Evolutionary conservation across 2,329 filamentous ascomycete species (phyloP), one percentile per base, ranked within the genome.

Genomic region (Scedosporium minutisporum): DNA sequence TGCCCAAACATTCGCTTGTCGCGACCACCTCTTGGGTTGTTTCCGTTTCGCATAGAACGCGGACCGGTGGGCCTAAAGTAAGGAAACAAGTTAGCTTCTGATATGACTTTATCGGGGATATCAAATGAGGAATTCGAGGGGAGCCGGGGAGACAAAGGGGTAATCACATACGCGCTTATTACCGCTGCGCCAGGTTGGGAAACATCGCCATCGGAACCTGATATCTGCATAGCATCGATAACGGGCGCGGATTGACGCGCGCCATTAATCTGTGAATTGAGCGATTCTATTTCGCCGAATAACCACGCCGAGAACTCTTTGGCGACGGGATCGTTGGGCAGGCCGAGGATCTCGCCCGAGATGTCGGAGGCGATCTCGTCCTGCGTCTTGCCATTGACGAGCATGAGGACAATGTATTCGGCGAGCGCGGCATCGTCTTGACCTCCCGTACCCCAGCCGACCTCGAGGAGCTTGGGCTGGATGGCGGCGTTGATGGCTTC

Each of bases 401-500:
- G 84, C 93, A 97, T 97, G 66, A 97, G 85, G 64, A 97, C 89
- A 68, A 99, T 95, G 77, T 97, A 99, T 77, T 99, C 95, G 64
- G 92, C 88, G 64, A 99, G 84, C 44, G 91, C 90, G 25, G 88
- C 87, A 74, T 93, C 91, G 68, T 91, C 89, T 63, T 78, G 77
- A 65, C 88, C 89, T 68, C 88, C 88, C 33, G 89, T 87, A 65
- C 87, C 92, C 93, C 95, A 97, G 70, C 93, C 93, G 67, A 93
- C 88, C 76, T 99, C 93, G 64, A 91, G 85, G 63, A 99, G 82
- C 79, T 97, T 97, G 38, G 91, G 89, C 76, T 95, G 90, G 66
- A 97, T 92, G 51, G 87, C 88, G 69, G 82, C 80, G 72, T 89
- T 91, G 62, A 99, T 85, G 66, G 91, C 89, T 68, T 92, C 85